Conservation (phyloP, 495 filamentous ascomycete species). For the Penicillium waksmanii region DNA sequence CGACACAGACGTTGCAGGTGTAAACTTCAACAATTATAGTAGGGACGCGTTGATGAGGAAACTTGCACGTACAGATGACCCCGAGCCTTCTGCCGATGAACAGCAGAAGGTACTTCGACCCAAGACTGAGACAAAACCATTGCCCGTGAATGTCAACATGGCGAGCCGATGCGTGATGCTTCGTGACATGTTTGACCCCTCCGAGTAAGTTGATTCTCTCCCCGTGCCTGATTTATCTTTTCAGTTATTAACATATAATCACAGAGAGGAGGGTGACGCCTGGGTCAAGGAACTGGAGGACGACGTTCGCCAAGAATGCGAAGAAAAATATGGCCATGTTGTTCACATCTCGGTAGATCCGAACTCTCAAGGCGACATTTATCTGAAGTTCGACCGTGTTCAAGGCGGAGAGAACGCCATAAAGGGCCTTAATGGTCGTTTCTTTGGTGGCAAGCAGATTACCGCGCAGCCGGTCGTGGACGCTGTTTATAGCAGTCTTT, state of each 20-base stretch:
- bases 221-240: background rate
- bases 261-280: slow-evolving; percentile 79
- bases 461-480: slow-evolving; percentile 95
- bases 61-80: slow-evolving; percentile 93
- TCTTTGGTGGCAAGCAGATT: slow-evolving; percentile 89
- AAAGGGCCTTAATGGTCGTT: slow-evolving; percentile 95
- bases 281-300: slow-evolving; percentile 96
- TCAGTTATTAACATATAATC: slow-evolving; percentile 44
- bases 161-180: slow-evolving; percentile 93
- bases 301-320: slow-evolving; percentile 91
- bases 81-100: slow-evolving; percentile 63
- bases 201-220: slow-evolving; percentile 68
- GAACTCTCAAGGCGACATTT: slow-evolving; percentile 94
- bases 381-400: slow-evolving; percentile 95
- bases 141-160: slow-evolving; percentile 87
- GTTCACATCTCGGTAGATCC: slow-evolving; percentile 96
- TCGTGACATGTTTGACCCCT: slow-evolving; percentile 91
- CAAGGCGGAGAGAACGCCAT: slow-evolving; percentile 95
- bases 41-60: slow-evolving; percentile 97
- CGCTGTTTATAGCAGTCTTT: slow-evolving; percentile 96
- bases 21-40: slow-evolving; percentile 99
- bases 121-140: slow-evolving; percentile 77
- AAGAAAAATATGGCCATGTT: slow-evolving; percentile 94
- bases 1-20: slow-evolving; percentile 96
- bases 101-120: slow-evolving; percentile 74